Conservation (phyloP, 2,329 filamentous ascomycete genomes). For the Monosporascus sp. region DNA sequence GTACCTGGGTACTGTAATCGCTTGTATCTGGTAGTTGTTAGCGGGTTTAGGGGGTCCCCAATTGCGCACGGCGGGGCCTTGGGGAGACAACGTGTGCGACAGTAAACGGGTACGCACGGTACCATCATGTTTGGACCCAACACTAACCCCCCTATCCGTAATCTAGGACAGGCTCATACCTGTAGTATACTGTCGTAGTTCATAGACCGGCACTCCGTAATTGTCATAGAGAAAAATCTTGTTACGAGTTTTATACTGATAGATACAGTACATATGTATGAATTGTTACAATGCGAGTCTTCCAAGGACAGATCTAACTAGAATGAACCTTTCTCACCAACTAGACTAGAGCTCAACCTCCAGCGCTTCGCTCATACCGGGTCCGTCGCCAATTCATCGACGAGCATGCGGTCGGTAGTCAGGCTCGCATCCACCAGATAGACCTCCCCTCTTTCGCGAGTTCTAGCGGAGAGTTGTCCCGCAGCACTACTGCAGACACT, state of each 20-base stretch:
- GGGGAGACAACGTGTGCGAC: not conserved
- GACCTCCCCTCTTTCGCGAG: slow-evolving; percentile 25
- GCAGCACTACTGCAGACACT: slow-evolving; percentile 35
- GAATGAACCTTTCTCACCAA: slow-evolving; percentile 29
- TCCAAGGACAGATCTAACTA: not conserved
- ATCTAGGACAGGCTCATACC: too few relatives aligned
- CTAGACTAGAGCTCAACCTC: slow-evolving; percentile 32
- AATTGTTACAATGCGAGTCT: too few relatives aligned
- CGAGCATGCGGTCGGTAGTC: slow-evolving; percentile 19
- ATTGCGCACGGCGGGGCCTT: not conserved
- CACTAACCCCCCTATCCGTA: too few relatives aligned
- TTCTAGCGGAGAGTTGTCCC: slow-evolving; percentile 35
- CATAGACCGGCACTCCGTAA: too few relatives aligned
- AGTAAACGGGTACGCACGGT: too few relatives aligned
- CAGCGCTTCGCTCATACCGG: slow-evolving; percentile 32
- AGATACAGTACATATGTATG: too few relatives aligned
- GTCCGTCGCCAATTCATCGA: slow-evolving; percentile 30
- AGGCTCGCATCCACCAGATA: slow-evolving; percentile 32
- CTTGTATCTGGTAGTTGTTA: not conserved
- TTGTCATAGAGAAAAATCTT: too few relatives aligned
- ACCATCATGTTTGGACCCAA: too few relatives aligned
- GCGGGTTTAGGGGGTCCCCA: not conserved
- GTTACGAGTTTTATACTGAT: too few relatives aligned
- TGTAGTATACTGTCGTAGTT: too few relatives aligned
- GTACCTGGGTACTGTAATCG: not conserved